A percentile compares a stretch with the other conserved stretches of the same genome.
These are phyloP conservation scores for Papiliotrema terrestris DNA, from an alignment of 1,284 basidiomycete species.

Conservation along the genomic window DNA sequence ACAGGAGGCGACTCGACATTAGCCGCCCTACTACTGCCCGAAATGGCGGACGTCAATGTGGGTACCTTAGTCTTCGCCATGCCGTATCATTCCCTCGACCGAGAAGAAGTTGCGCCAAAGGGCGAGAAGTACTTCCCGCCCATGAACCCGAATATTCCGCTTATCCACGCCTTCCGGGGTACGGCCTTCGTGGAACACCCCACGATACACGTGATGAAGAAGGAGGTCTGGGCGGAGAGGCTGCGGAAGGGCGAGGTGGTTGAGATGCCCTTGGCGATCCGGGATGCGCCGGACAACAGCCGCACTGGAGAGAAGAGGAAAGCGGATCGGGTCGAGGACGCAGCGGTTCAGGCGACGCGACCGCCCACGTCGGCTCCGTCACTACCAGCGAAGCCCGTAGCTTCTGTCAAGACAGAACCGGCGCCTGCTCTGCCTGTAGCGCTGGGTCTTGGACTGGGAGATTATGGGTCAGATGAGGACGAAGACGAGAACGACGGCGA, in stretches of 20 bases:
- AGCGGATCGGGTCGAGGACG: too few species aligned
- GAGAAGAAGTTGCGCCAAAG: slow-evolving; percentile 21
- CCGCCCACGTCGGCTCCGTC: background rate
- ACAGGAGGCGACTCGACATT: background rate
- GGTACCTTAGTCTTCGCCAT: slow-evolving; percentile 7
- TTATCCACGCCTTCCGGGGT: slow-evolving; percentile 56
- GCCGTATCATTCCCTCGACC: slow-evolving; percentile 19
- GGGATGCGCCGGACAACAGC: too few species aligned
- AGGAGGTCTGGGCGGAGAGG: slow-evolving; percentile 55
- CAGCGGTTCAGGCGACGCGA: background rate
- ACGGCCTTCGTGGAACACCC: slow-evolving; percentile 77
- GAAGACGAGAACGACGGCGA: slow-evolving; percentile 59
- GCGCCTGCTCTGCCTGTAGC: background rate
- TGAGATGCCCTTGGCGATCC: background rate
- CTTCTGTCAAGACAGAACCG: background rate
- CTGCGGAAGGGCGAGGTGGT: background rate
- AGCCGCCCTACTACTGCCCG: background rate
- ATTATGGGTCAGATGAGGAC: slow-evolving; percentile 37
- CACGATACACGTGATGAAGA: slow-evolving; percentile 67
- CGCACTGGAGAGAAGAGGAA: too few species aligned
- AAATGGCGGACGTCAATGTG: background rate
- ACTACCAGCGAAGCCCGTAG: background rate
- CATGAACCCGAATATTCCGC: slow-evolving; percentile 55
- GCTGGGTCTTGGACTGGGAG: background rate
- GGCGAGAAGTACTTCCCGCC: slow-evolving; percentile 54